A percentile compares a stretch with the other conserved stretches of the same genome.
Conservation (phyloP, 2,329 filamentous ascomycete species). For the Aureobasidium sp. region DNA sequence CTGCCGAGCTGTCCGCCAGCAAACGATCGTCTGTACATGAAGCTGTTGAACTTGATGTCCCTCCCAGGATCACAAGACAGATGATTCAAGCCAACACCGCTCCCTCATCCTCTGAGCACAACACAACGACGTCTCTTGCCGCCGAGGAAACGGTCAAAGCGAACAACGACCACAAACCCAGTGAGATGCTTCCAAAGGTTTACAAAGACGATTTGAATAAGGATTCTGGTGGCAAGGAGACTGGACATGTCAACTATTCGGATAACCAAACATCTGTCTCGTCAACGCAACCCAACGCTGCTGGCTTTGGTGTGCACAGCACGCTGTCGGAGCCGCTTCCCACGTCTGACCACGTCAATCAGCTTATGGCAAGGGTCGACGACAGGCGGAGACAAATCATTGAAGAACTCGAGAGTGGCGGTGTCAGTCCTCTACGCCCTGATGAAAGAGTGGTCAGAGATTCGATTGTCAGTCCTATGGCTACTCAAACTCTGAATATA, state of each 20-base stretch:
- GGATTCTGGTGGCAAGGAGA: background rate
- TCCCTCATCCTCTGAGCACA: constrained; percentile 21
- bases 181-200: background rate
- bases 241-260: background rate
- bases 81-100: constrained; percentile 30
- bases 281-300: background rate
- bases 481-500: constrained; percentile 24
- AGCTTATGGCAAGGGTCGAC: background rate
- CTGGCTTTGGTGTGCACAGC: background rate
- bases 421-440: constrained; percentile 27
- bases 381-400: background rate
- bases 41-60: constrained; percentile 27
- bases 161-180: background rate
- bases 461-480: constrained; percentile 30
- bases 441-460: constrained; percentile 25
- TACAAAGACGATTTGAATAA: background rate
- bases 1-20: constrained; percentile 7
- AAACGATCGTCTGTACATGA: constrained; percentile 15
- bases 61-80: constrained; percentile 29
- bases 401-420: constrained; percentile 1
- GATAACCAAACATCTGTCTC: background rate
- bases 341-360: background rate
- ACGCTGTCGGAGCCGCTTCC: background rate
- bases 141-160: constrained; percentile 8
- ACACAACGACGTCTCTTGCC: constrained; percentile 12